These are phyloP conservation scores for Lophiotrema nucula DNA, from an alignment of 495 filamentous ascomycete genomes.

Conservation along the genomic window DNA sequence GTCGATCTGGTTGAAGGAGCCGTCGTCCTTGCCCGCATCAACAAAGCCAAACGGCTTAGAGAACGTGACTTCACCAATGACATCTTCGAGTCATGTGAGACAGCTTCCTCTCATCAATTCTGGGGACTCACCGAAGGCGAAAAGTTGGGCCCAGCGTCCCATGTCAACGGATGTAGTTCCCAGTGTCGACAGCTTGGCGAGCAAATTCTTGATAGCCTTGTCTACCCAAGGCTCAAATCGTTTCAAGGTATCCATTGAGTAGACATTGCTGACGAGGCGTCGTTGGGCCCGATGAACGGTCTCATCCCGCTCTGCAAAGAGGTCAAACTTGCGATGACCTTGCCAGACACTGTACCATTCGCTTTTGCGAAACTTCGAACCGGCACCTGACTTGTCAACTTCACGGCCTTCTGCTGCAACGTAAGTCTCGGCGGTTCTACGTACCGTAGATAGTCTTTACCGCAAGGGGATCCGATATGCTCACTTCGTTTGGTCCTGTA, in stretches of 20 bases:
- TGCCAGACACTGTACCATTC: not conserved
- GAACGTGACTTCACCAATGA: slow-evolving; percentile 5
- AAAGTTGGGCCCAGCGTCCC: not conserved
- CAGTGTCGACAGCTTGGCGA: not conserved
- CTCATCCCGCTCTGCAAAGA: not conserved
- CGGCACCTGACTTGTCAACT: too few species aligned
- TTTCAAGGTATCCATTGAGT: slow-evolving; percentile 1
- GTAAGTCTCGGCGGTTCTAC: too few species aligned
- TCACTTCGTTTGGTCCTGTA: not conserved
- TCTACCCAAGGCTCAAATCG: not conserved
- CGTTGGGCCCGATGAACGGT: not conserved
- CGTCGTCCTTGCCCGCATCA: slow-evolving; percentile 19
- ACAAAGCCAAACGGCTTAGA: slow-evolving; percentile 28
- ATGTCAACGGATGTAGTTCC: not conserved
- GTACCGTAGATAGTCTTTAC: not conserved
- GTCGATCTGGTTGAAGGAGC: not conserved
- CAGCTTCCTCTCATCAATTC: too few species aligned
- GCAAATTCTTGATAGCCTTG: not conserved
- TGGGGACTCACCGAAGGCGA: slow-evolving; percentile 29
- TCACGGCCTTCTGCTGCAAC: too few species aligned
- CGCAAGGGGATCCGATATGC: not conserved
- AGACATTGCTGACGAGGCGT: not conserved
- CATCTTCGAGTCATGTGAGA: slow-evolving; percentile 2
- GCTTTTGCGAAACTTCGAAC: not conserved
- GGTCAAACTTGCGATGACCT: not conserved